Conservation (phyloP, 1,139 yeast genomes). For the Lodderomyces orthopsilosis region DNA sequence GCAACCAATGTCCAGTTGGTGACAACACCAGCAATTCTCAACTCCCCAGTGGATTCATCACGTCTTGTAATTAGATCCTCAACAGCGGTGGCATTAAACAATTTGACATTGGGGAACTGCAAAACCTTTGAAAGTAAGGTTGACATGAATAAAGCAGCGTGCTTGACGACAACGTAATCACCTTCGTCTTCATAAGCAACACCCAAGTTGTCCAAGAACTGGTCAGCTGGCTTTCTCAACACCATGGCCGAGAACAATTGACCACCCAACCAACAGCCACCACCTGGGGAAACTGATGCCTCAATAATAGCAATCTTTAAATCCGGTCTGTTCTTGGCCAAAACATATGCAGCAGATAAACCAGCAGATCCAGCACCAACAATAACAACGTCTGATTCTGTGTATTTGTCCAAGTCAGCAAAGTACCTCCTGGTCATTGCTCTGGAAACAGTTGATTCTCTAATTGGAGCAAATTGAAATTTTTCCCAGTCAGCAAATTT, state of each 20-base stretch:
- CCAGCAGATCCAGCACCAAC: conserved; percentile 84
- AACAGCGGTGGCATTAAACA: conserved; percentile 79
- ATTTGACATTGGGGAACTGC: conserved; percentile 69
- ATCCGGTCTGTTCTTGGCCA: conserved; percentile 75
- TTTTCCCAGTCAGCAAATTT: conserved; percentile 60
- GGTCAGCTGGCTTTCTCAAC: conserved; percentile 72
- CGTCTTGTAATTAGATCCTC: conserved; percentile 77
- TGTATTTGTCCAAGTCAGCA: conserved; percentile 68
- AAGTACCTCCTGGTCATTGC: conserved; percentile 81
- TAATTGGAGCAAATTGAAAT: conserved; percentile 67
- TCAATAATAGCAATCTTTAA: conserved; percentile 73
- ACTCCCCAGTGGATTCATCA: conserved; percentile 51
- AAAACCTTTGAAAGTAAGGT: conserved; percentile 69
- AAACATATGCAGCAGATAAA: conserved; percentile 67
- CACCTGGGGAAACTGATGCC: conserved; percentile 75
- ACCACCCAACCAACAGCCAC: conserved; percentile 83
- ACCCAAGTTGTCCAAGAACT: conserved; percentile 62
- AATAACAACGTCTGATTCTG: conserved; percentile 73
- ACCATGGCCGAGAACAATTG: conserved; percentile 79
- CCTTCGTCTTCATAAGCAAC: conserved; percentile 77
- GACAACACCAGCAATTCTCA: conserved; percentile 75
- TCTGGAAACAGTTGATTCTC: conserved; percentile 79
- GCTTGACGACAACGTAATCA: conserved; percentile 76
- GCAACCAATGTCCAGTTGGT: conserved; percentile 82
- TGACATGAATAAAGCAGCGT: conserved; percentile 76